These are phyloP conservation scores for Cucumis melo DNA, from an alignment of 306 rosid genomes.

Conservation along the genomic window DNA sequence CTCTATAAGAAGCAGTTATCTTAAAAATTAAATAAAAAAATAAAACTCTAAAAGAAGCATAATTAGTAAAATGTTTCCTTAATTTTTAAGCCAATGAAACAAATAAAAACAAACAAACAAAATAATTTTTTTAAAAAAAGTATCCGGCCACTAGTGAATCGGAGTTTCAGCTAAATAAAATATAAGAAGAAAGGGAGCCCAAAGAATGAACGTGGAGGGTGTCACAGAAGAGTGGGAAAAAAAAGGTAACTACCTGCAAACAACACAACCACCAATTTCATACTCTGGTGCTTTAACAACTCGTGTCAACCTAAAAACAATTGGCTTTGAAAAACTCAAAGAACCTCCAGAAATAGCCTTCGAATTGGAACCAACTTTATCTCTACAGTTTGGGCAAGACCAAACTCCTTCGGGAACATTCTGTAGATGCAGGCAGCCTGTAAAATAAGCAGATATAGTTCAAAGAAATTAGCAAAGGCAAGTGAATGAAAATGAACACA, in stretches of 20 bases:
- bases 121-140: not conserved
- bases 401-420: slow-evolving; percentile 58
- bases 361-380: slow-evolving; percentile 40
- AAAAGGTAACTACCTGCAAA: slow-evolving; percentile 61
- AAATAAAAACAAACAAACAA: not conserved
- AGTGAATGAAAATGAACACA: not conserved
- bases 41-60: not conserved
- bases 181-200: not conserved
- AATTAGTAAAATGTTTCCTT: not conserved
- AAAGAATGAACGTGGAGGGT: not conserved
- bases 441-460: not conserved
- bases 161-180: not conserved
- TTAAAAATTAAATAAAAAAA: too few relatives aligned
- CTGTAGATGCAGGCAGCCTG: slow-evolving; percentile 77
- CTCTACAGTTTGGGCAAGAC: slow-evolving; percentile 77
- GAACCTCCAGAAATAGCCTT: slow-evolving; percentile 32
- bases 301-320: slow-evolving; percentile 72
- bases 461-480: not conserved
- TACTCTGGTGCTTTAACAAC: slow-evolving; percentile 70
- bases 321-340: slow-evolving; percentile 47
- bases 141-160: not conserved
- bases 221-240: not conserved
- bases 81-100: not conserved
- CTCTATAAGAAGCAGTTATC: not conserved
- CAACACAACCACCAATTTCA: slow-evolving; percentile 95